Evolutionary conservation across 805 yeast species (phyloP), one percentile per base, ranked within the genome.

Genomic region (Ogataea pignaliae): DNA sequence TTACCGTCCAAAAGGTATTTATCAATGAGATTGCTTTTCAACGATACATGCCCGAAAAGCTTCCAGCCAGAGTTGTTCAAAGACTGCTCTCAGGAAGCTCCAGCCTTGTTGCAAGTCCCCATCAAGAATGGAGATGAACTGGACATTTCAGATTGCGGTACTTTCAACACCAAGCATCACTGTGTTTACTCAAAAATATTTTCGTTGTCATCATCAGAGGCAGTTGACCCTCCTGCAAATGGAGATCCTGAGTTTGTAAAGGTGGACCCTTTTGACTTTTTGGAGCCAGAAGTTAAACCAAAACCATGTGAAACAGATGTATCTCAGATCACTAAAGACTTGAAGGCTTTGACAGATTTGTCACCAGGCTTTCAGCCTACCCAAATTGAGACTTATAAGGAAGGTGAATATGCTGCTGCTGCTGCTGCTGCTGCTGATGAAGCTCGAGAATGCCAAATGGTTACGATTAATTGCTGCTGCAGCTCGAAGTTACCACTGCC

Each of bases 11-110:
- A 70, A 34, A 70, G 78, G 43, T 74, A 52, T 41, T 53, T 79
- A 33, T 64, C 75, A 0, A 68, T 79, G 69, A 66, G 78, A 45
- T 57, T 80, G 40, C 41, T 75, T 46, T 78, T 71, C 37, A 77
- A 75, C 46, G 76, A 76, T 3, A 44, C 39, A 3, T 70, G 77
- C 32, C 80, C 82, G 2, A 40, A 43, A 1, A 59, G 67, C 30
- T 79, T 74, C 50, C 81, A 78, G 51, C 81, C 83, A 1, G 61
- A 64, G 3, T 39, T 51, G 10, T 64, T 71, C 21, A 71, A 73
- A 46, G 70, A 63, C 50, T 56, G 62, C 26, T 45, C 60, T 4
- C 39, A 52, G 32, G 57, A 55, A n/a, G 41, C 40, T 14, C 78
- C 76, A 46, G 74, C 77, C 2, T 54, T 68, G 3, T 63, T 64